Base-by-base conservation (phyloP, 371 early-diverging fungal genomes). In the Lichtheimia ramosa region DNA sequence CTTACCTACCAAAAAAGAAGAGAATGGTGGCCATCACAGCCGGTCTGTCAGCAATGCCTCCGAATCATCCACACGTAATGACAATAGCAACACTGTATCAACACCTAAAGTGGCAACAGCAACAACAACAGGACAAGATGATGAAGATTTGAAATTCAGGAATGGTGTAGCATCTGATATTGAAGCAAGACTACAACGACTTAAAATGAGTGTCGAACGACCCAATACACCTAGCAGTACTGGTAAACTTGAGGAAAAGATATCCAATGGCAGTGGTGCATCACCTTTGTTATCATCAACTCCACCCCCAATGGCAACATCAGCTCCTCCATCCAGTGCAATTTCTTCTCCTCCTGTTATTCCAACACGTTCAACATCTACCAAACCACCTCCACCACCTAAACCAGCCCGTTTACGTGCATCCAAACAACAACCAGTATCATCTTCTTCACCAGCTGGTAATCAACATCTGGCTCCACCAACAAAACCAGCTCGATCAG, bases 391-490 rank as follows among this genome's bases (percentile, higher is more conserved):
- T 10, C 75, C 79, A 2, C 79, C 79, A 27, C 79, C 79, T 0
- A 79, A 79, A 51, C 79, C 79, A 7, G 75, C 79, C 8, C 59
- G 75, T 23, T 72, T 79, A 51, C 71, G 79, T 48, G 21, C 61
- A 13, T 59, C 77, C 4, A 60, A 59, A 16, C 49, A 59, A 16
- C 49, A 54, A 34, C 53, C 43, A n/a, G 54, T 56, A 1, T 3
- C 54, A 48, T 48, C 41, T 12, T 18, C 24, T 43, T 48, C 61
- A 20, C 8, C 58, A 13, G 16, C 28, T 12, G 49, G 23, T 14
- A 16, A 10, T 16, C 20, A 59, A 55, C 43, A 58, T 21, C 18
- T 39, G 5, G 10, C 43, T 14, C 15, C 43, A 56, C 56, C 25
- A 21, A 25, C 20, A 56, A 42, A 53, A 7, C 43, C 23, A 46